Conservation (phyloP, 257 asterid genomes). For the Jacaranda copaia region DNA sequence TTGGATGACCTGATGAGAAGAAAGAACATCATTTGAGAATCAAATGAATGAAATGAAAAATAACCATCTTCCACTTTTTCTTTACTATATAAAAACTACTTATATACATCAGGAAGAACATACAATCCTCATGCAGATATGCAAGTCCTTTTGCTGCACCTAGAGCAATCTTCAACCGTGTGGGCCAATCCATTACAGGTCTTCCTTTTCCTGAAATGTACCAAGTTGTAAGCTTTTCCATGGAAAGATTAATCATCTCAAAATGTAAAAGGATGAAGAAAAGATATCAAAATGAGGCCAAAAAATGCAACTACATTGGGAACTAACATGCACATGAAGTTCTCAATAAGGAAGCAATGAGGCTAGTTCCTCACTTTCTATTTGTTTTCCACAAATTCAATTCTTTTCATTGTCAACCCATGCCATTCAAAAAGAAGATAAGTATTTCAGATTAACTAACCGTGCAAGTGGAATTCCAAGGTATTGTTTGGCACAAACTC, state of each 20-base stretch:
- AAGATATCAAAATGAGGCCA: neutral
- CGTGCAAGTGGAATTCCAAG: slow-evolving; percentile 73
- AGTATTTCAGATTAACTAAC: slow-evolving; percentile 37
- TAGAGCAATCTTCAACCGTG: slow-evolving; percentile 46
- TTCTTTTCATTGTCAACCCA: neutral
- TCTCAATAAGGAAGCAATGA: too few relatives aligned
- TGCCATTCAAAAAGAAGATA: neutral
- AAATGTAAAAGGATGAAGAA: neutral
- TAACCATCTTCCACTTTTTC: neutral
- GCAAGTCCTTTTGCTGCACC: slow-evolving; percentile 52
- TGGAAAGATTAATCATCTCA: neutral
- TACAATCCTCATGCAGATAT: slow-evolving; percentile 49
- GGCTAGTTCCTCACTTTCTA: too few relatives aligned
- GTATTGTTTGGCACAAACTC: slow-evolving; percentile 78
- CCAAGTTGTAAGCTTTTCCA: neutral
- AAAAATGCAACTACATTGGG: neutral
- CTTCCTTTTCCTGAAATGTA: slow-evolving; percentile 41
- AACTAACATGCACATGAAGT: too few relatives aligned
- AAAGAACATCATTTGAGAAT: slow-evolving; percentile 9
- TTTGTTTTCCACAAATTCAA: too few relatives aligned
- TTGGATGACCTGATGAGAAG: slow-evolving; percentile 67
- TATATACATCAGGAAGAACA: slow-evolving; percentile 11
- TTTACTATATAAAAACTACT: neutral
- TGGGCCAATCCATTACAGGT: slow-evolving; percentile 49
- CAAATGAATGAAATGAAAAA: neutral